phyloP scores from a whole-genome alignment of 176 grass and related monocot genomes.

The Rhipidocladum racemiflorum region DNA sequence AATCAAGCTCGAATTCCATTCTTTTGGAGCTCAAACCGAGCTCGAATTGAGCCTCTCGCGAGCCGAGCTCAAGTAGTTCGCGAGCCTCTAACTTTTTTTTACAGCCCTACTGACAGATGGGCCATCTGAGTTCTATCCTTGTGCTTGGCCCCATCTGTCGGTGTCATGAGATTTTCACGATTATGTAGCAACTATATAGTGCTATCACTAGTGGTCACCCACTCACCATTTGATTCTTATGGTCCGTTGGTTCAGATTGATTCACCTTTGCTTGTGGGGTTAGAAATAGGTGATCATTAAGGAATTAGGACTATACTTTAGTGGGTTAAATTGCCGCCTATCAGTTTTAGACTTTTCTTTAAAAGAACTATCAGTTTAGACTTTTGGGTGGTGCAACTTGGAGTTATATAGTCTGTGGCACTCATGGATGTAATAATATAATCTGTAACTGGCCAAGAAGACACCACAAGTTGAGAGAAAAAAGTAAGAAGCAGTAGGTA shows the following conservation, averaged over 20 bases:
- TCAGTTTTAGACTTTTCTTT: not conserved
- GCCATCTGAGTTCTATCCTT: not conserved
- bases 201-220: slow-evolving; percentile 12
- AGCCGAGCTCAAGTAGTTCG: too few relatives aligned
- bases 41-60: too few relatives aligned
- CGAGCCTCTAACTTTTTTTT: too few relatives aligned
- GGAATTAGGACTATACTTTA: slow-evolving; percentile 30
- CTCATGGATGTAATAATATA: slow-evolving; percentile 35
- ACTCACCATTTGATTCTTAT: slow-evolving; percentile 25
- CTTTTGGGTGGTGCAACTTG: slow-evolving; percentile 31
- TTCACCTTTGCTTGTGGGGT: slow-evolving; percentile 30
- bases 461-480: slow-evolving; percentile 20
- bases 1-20: too few relatives aligned
- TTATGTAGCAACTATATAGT: not conserved
- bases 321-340: not conserved
- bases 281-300: slow-evolving; percentile 13
- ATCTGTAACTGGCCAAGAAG: slow-evolving; percentile 28
- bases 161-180: not conserved
- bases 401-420: slow-evolving; percentile 18
- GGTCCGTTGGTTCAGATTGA: slow-evolving; percentile 8
- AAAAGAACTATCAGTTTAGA: slow-evolving; percentile 22
- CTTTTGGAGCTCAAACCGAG: too few relatives aligned
- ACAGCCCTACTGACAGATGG: not conserved
- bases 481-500: slow-evolving; percentile 1
- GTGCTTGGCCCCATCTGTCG: not conserved